These are phyloP conservation scores for Annulohypoxylon bovei DNA, from an alignment of 495 filamentous ascomycete genomes.

Conservation along the genomic window DNA sequence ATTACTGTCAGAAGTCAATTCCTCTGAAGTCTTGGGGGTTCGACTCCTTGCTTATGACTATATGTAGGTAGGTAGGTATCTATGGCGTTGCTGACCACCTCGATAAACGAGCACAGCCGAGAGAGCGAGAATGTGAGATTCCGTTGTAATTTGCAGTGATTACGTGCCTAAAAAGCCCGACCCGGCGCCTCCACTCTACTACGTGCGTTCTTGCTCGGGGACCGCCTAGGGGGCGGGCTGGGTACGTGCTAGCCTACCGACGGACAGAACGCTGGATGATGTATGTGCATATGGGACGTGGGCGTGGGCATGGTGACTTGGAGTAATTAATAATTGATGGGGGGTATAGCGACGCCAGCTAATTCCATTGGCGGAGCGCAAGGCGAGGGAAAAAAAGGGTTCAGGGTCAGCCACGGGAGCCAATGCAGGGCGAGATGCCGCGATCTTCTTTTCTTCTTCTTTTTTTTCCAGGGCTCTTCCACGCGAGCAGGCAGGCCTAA, in stretches of 20 bases:
- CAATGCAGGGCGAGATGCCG: conserved; percentile 35
- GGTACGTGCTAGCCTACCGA: neutral
- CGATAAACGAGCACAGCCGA: neutral
- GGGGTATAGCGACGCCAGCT: neutral
- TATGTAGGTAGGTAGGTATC: conserved; percentile 8
- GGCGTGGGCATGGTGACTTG: conserved; percentile 30
- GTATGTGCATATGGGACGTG: neutral
- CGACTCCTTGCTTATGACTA: neutral
- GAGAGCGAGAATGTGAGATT: conserved; percentile 18
- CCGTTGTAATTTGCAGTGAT: conserved; percentile 1
- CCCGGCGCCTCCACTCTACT: conserved; percentile 20
- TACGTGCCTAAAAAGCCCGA: conserved; percentile 40
- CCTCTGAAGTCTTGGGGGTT: neutral
- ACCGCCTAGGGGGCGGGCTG: no score
- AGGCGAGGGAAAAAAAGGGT: conserved; percentile 13
- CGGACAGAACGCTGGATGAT: neutral
- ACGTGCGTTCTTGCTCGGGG: neutral
- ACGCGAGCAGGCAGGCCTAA: conserved; percentile 16
- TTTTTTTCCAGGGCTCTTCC: conserved; percentile 18
- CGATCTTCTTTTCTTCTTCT: conserved; percentile 1
- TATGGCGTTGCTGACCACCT: neutral
- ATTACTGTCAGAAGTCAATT: conserved; percentile 35
- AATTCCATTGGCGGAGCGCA: conserved; percentile 15
- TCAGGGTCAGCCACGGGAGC: conserved; percentile 33
- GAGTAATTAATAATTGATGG: conserved; percentile 36